Evolutionary conservation across 228 moss, liverwort and hornwort genomes (phyloP).

Genomic region (Sphagnum magellanicum): DNA sequence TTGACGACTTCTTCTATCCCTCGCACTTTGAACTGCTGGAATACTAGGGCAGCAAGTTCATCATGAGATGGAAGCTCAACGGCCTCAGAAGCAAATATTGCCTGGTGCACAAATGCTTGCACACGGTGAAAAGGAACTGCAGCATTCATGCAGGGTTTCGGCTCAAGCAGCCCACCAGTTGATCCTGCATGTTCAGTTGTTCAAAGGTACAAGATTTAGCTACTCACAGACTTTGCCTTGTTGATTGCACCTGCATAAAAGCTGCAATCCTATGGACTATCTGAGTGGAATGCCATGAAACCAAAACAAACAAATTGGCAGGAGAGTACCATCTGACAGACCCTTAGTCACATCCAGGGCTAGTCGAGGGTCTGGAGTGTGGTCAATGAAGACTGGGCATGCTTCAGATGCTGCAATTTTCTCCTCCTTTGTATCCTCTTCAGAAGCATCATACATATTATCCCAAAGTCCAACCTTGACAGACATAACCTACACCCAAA

Average conservation of each 20-base stretch:
- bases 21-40: conserved; percentile 59
- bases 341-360: conserved; percentile 8
- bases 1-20: conserved; percentile 53
- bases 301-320: too few relatives aligned
- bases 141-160: conserved; percentile 13
- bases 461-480: conserved; percentile 86
- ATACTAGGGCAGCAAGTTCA: conserved; percentile 34
- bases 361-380: conserved; percentile 13
- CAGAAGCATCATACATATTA: conserved; percentile 57
- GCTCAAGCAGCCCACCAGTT: background rate
- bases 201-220: background rate
- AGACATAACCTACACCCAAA: conserved; percentile 61
- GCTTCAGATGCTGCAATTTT: conserved; percentile 1
- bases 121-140: conserved; percentile 64
- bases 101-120: conserved; percentile 64
- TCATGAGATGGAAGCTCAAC: conserved; percentile 15
- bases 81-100: conserved; percentile 23
- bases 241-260: too few relatives aligned
- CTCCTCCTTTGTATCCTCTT: conserved; percentile 24
- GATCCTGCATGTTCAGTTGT: background rate
- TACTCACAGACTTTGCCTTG: too few relatives aligned
- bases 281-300: too few relatives aligned
- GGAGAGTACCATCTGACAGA: conserved; percentile 16
- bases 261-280: too few relatives aligned
- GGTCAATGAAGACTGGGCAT: conserved; percentile 39